Evolutionary conservation across 441 rosid genomes (phyloP).

Genomic region (Gossypium aridum): DNA sequence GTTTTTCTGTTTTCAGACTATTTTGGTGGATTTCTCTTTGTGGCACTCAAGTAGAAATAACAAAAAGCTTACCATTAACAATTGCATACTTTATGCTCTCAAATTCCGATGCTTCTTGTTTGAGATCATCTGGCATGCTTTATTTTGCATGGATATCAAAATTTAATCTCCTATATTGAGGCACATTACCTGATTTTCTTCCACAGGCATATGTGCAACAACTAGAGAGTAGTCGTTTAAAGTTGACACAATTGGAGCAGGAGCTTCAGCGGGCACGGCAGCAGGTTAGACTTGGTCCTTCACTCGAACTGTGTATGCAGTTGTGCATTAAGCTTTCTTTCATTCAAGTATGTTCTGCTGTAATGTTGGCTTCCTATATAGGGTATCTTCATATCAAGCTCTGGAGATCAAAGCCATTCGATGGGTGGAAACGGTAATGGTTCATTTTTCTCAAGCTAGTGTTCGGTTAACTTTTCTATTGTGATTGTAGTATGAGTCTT

Average conservation of each 20-base stretch:
- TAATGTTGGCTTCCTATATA: slow-evolving; percentile 17
- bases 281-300: slow-evolving; percentile 51
- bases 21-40: not conserved
- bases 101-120: not conserved
- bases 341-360: not conserved
- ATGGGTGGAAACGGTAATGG: slow-evolving; percentile 80
- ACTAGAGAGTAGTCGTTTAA: slow-evolving; percentile 89
- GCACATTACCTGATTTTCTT: slow-evolving; percentile 12
- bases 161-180: not conserved
- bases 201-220: slow-evolving; percentile 93
- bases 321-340: not conserved
- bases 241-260: slow-evolving; percentile 94
- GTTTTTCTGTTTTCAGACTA: not conserved
- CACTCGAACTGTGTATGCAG: not conserved
- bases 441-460: not conserved
- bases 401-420: slow-evolving; percentile 92
- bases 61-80: not conserved
- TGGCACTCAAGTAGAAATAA: not conserved
- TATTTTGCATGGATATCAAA: not conserved
- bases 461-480: not conserved
- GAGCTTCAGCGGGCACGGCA: slow-evolving; percentile 98
- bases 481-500: not conserved
- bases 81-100: not conserved
- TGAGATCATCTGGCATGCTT: not conserved
- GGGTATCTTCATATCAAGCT: slow-evolving; percentile 96